Evolutionary conservation across 2,329 filamentous ascomycete genomes (phyloP).

Genomic region (Colletotrichum tabaci): DNA sequence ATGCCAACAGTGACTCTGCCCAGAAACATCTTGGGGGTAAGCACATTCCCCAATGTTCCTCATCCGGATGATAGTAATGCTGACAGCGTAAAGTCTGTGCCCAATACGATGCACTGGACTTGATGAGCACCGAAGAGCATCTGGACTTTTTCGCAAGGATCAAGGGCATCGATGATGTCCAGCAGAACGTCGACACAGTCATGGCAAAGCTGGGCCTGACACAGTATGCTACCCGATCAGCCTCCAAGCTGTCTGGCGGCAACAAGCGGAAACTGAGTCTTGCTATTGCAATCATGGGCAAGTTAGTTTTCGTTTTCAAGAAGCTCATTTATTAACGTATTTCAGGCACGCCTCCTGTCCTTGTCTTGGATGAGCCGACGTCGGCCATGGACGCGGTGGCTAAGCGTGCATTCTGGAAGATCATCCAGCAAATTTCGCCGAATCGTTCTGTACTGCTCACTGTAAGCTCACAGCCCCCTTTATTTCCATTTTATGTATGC

Average conservation of each 20-base stretch:
- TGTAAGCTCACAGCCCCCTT: background rate
- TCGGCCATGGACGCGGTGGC: conserved; percentile 82
- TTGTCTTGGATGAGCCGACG: conserved; percentile 79
- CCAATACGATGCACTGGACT: conserved; percentile 81
- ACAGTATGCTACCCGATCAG: conserved; percentile 74
- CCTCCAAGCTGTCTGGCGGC: conserved; percentile 78
- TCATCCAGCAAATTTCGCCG: conserved; percentile 74
- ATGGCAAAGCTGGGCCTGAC: conserved; percentile 77
- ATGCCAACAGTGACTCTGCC: conserved; percentile 72
- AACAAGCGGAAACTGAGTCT: conserved; percentile 84
- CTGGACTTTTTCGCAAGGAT: conserved; percentile 80
- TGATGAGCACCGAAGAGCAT: conserved; percentile 81
- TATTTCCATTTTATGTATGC: background rate
- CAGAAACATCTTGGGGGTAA: conserved; percentile 68
- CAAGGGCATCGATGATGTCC: conserved; percentile 74
- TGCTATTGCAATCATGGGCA: conserved; percentile 82
- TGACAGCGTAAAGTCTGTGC: conserved; percentile 69
- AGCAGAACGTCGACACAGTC: conserved; percentile 75
- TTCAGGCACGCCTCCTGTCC: conserved; percentile 5
- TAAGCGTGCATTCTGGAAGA: conserved; percentile 84
- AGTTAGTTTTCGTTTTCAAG: conserved; percentile 56
- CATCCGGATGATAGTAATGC: conserved; percentile 55
- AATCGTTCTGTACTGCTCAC: conserved; percentile 80
- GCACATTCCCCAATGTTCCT: conserved; percentile 72
- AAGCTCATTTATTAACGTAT: background rate